A percentile compares a stretch with the other conserved stretches of the same genome.
Conservation (phyloP, 1,284 basidiomycete species). For the Cryptococcus hybrid region DNA sequence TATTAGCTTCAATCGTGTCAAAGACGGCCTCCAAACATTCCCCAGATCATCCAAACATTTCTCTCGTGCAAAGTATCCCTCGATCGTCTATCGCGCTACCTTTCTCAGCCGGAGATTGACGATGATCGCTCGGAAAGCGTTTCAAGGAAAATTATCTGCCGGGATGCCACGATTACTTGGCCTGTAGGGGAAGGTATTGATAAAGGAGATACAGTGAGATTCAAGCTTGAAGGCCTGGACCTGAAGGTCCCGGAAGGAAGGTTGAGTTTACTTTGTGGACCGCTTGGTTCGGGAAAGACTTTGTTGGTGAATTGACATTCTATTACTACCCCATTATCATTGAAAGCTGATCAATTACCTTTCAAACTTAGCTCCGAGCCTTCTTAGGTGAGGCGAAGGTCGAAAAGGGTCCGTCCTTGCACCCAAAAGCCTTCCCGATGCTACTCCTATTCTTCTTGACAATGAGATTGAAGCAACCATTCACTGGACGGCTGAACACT, state of each 20-base stretch:
- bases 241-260: conserved; percentile 31
- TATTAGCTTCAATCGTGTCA: conserved; percentile 30
- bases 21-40: conserved; percentile 28
- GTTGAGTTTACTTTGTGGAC: conserved; percentile 46
- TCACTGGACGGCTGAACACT: conserved; percentile 27
- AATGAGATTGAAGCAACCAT: conserved; percentile 1
- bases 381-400: conserved; percentile 43
- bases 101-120: conserved; percentile 41
- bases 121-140: conserved; percentile 8
- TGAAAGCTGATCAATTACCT: conserved; percentile 1
- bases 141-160: conserved; percentile 20
- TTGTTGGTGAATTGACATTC: conserved; percentile 32
- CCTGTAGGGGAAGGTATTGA: conserved; percentile 17
- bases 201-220: conserved; percentile 9
- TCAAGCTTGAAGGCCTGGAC: conserved; percentile 30
- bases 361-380: conserved; percentile 29
- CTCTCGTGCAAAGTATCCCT: conserved; percentile 38
- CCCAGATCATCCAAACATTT: conserved; percentile 28
- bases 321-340: not conserved
- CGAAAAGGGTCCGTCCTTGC: conserved; percentile 24
- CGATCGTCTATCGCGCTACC: conserved; percentile 33
- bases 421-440: conserved; percentile 27
- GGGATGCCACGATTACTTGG: conserved; percentile 40
- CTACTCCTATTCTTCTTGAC: conserved; percentile 23
- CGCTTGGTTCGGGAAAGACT: conserved; percentile 48